Percentiles rank a stretch among this genome's conserved stretches.
Conservation (phyloP, 2,329 filamentous ascomycete genomes). For the Penicillium sp. region DNA sequence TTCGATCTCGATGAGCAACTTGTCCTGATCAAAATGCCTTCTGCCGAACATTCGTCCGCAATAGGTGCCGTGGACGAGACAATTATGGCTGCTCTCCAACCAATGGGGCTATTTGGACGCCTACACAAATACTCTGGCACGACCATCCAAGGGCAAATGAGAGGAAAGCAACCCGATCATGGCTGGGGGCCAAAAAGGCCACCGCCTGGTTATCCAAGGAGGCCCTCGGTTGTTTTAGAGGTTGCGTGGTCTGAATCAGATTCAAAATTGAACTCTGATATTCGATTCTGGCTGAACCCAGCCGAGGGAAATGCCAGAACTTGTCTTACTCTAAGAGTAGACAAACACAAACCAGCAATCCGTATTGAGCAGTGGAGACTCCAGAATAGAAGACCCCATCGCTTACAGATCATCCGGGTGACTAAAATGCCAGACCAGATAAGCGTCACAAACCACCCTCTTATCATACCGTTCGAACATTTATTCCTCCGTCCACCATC, state of each 20-base stretch:
- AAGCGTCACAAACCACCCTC: background rate
- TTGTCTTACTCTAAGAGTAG: background rate
- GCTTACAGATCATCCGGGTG: background rate
- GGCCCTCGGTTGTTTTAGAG: no score
- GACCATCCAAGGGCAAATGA: no score
- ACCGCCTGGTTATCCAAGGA: no score
- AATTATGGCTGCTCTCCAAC: no score
- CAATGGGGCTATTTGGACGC: no score
- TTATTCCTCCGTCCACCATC: background rate
- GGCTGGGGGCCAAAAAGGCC: no score
- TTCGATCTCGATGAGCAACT: no score
- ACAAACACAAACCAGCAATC: background rate
- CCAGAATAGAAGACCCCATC: background rate
- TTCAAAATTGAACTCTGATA: background rate
- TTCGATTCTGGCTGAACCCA: background rate
- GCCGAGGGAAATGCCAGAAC: background rate
- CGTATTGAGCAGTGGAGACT: background rate
- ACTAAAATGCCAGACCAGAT: background rate
- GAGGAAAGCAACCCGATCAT: no score
- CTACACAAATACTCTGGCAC: no score
- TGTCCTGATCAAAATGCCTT: no score
- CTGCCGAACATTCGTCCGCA: no score
- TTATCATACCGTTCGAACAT: background rate
- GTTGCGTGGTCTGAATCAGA: background rate
- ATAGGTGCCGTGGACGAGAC: no score